These are phyloP conservation scores for Aspergillus nomiae DNA, from an alignment of 2,329 filamentous ascomycete species.

Conservation along the genomic window DNA sequence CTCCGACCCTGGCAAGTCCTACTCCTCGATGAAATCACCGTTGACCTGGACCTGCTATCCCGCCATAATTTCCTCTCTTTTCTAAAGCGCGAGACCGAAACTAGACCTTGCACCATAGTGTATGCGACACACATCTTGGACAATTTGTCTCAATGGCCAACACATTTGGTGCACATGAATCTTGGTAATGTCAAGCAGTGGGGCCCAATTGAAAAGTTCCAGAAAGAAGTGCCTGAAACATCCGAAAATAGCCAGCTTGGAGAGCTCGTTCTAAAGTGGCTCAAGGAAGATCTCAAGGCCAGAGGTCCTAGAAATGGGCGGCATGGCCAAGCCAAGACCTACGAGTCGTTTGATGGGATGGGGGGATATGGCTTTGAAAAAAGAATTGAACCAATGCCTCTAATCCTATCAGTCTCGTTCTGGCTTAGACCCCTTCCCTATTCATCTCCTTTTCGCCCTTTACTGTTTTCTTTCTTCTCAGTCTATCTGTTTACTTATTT, in stretches of 20 bases:
- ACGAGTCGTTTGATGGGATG: constrained; percentile 58
- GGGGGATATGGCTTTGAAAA: constrained; percentile 67
- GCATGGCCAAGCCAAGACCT: constrained; percentile 53
- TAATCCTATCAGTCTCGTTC: constrained; percentile 1
- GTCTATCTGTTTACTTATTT: neutral
- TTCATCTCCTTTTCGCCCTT: neutral
- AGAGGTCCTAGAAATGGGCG: constrained; percentile 73
- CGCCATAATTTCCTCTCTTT: constrained; percentile 83
- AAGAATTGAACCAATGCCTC: constrained; percentile 13
- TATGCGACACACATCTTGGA: constrained; percentile 98
- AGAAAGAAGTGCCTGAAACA: constrained; percentile 55
- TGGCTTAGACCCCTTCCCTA: neutral
- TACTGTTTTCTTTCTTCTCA: neutral
- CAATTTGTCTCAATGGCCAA: constrained; percentile 92
- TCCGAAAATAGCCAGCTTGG: constrained; percentile 81
- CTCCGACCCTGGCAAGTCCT: constrained; percentile 88
- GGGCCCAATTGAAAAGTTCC: constrained; percentile 72
- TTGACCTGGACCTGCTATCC: constrained; percentile 87
- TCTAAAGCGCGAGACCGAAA: constrained; percentile 83
- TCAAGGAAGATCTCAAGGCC: constrained; percentile 75
- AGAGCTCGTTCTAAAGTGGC: constrained; percentile 84
- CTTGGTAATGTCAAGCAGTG: constrained; percentile 84
- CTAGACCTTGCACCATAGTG: constrained; percentile 82
- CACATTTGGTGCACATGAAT: constrained; percentile 94
- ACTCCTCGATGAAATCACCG: constrained; percentile 93